Conservation (phyloP, 768 basidiomycete species). For the Pleurotus tuoliensis region DNA sequence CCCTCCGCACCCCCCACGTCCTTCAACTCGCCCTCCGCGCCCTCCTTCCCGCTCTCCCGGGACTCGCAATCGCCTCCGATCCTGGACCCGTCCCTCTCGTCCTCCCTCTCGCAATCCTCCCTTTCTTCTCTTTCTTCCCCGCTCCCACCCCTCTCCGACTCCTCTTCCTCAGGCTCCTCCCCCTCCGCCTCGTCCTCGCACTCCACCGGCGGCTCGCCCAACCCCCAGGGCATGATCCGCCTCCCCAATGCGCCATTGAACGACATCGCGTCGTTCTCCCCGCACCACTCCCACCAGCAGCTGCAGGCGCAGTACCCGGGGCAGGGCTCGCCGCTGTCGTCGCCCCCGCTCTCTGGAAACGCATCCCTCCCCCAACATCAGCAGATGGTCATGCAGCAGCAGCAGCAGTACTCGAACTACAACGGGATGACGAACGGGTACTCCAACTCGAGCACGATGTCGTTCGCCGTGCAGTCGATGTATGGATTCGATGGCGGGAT, state of each 20-base stretch:
- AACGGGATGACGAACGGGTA: no score
- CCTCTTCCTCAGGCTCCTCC: conserved; percentile 56
- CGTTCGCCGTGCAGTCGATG: no score
- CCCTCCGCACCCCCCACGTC: conserved; percentile 60
- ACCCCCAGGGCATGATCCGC: conserved; percentile 50
- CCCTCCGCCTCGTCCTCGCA: conserved; percentile 53
- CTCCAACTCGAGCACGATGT: no score
- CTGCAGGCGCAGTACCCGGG: not conserved
- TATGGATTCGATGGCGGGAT: no score
- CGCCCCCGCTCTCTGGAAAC: no score
- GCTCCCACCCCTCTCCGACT: conserved; percentile 62
- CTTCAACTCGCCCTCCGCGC: conserved; percentile 60
- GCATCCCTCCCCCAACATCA: no score
- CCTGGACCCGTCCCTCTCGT: conserved; percentile 64
- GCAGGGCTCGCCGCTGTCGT: no score
- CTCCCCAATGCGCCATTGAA: conserved; percentile 70
- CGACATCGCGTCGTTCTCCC: conserved; percentile 53
- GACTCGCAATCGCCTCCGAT: conserved; percentile 42
- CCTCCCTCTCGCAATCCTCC: conserved; percentile 50
- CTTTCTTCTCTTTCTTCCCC: conserved; percentile 45
- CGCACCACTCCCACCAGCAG: not conserved
- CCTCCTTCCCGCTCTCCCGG: conserved; percentile 59
- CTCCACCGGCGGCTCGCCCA: conserved; percentile 11
- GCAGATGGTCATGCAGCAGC: no score
- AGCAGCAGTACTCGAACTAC: no score